phyloP scores from a whole-genome alignment of 179 eudicot genomes.

The Sideroxylon spinosum region DNA sequence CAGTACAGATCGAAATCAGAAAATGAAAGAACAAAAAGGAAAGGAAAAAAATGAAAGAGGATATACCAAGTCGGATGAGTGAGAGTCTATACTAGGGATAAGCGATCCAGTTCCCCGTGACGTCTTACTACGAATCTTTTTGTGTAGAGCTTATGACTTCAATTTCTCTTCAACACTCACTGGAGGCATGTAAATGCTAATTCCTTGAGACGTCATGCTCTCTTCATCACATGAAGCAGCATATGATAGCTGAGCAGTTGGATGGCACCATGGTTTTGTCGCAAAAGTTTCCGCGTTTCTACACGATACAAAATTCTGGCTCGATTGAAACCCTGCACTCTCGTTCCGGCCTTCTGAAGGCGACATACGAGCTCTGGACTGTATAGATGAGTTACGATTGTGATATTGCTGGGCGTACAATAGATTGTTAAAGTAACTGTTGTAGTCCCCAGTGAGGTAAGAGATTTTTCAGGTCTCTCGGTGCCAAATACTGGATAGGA shows the following conservation, averaged over 20 bases:
- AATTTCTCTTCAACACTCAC: background rate
- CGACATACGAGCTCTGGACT: conserved; percentile 11
- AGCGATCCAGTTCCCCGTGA: conserved; percentile 39
- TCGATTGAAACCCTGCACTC: conserved; percentile 8
- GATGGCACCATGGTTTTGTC: background rate
- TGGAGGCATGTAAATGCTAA: background rate
- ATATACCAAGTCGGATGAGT: background rate
- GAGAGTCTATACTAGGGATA: conserved; percentile 24
- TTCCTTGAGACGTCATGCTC: background rate
- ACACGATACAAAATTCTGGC: conserved; percentile 20
- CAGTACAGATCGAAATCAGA: background rate
- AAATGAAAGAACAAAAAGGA: background rate
- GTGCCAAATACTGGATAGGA: conserved; percentile 25
- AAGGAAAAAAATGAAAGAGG: background rate
- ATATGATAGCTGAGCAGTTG: background rate
- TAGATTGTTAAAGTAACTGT: conserved; percentile 28
- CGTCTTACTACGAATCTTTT: background rate
- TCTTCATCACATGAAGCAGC: background rate
- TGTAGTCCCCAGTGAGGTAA: conserved; percentile 17
- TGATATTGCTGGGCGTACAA: conserved; percentile 30
- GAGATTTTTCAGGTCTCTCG: conserved; percentile 16
- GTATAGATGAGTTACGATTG: conserved; percentile 24
- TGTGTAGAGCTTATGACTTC: background rate
- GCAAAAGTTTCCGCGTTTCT: background rate
- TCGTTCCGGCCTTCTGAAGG: background rate